A percentile compares a stretch with the other conserved stretches of the same genome.
Conservation (phyloP, 2,329 filamentous ascomycete genomes). For the Claviceps digitariae region DNA sequence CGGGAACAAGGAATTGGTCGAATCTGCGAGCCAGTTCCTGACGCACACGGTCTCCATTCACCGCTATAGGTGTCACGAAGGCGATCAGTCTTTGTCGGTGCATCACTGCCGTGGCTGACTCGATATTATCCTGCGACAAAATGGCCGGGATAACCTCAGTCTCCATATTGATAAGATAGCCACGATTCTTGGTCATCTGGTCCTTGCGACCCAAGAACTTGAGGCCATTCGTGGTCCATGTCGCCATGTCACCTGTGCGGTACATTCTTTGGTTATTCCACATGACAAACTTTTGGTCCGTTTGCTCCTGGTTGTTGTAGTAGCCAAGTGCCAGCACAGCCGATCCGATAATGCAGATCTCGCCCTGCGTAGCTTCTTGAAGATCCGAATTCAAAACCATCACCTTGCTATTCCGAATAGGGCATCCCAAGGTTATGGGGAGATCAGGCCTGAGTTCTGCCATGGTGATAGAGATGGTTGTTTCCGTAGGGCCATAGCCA, state of each 20-base stretch:
- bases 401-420: neutral
- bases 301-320: slow-evolving; percentile 14
- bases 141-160: slow-evolving; percentile 17
- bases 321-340: slow-evolving; percentile 26
- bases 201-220: slow-evolving; percentile 16
- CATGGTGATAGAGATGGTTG: slow-evolving; percentile 7
- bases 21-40: neutral
- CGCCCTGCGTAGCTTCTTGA: slow-evolving; percentile 4
- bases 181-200: slow-evolving; percentile 18
- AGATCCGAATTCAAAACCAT: neutral
- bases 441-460: slow-evolving; percentile 3
- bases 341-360: slow-evolving; percentile 17
- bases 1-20: neutral
- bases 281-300: slow-evolving; percentile 6
- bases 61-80: slow-evolving; percentile 1
- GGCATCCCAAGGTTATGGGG: neutral
- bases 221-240: slow-evolving; percentile 7
- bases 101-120: slow-evolving; percentile 11
- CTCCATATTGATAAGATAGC: slow-evolving; percentile 23
- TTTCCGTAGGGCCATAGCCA: slow-evolving; percentile 10
- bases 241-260: slow-evolving; percentile 22
- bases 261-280: slow-evolving; percentile 15
- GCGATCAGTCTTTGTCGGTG: slow-evolving; percentile 8
- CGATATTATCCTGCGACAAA: slow-evolving; percentile 7
- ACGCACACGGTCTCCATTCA: neutral